Evolutionary conservation across 352 stramenopile species (phyloP), one percentile per base, ranked within the genome.

Genomic region (Phytopythium delawarense): DNA sequence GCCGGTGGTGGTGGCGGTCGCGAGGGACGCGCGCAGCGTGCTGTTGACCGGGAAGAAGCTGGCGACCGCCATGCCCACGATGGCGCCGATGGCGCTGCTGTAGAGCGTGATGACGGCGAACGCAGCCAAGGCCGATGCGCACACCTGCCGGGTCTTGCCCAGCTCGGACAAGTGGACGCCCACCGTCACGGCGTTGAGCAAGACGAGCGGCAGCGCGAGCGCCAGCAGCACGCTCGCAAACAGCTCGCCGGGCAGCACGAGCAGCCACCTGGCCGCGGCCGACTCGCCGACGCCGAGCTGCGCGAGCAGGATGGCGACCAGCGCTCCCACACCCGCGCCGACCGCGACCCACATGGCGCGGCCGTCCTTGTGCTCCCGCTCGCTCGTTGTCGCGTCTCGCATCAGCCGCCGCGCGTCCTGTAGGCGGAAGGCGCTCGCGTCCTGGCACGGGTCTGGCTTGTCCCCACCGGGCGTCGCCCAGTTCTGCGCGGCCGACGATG

Each of bases 41-140:
- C 37, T 60, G 55, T 52, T 79, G 13, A 46, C 54, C 3, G 65
- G 64, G 9, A 88, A 71, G 42, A 79, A 63, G 23, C 70, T 64
- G 35, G 71, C 66, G 28, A 81, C 66, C n/a, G 61, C 68, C 21
- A 82, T 55, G 18, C 64, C 72, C 21, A 87, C 52, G n/a, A 88
- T 39, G 28, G 71, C 71, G 18, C 81, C 81, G 21, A 91, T n/a
- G 0, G 64, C 58, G 46, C 79, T 84, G 37, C 75, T 79, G 52
- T 69, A 69, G 37, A 89, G 48, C 48, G 76, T 83, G 12, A 69
- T 62, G 4, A 59, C 53, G 42, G 71, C 39, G 65, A 85, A 88
- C 25, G 56, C 76, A 42, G 58, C 62, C 34, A 71, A 40, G 30
- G 76, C 65, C 39, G 70, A 71, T 58, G 40, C 60, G 35, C 55